Conservation (phyloP, 1,139 yeast species). For the Zhuliangozyma parablackwelliae region DNA sequence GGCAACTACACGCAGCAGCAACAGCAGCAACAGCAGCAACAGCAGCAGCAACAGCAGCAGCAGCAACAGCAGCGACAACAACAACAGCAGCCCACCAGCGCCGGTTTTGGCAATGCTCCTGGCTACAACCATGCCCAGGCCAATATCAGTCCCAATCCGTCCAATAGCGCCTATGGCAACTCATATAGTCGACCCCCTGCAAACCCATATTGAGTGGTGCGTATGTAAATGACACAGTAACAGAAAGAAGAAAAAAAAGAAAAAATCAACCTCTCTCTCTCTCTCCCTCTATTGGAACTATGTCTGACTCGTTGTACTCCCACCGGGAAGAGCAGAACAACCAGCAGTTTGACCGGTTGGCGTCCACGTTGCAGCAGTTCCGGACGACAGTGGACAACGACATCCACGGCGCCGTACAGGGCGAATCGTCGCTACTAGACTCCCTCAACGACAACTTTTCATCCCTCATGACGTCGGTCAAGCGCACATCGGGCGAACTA, state of each 20-base stretch:
- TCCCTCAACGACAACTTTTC: conserved; percentile 57
- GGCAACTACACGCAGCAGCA: conserved; percentile 1
- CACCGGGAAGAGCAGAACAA: conserved; percentile 45
- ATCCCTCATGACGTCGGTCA: conserved; percentile 54
- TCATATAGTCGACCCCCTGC: no score
- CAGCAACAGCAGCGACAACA: conserved; percentile 2
- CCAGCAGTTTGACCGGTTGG: conserved; percentile 42
- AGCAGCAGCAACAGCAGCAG: conserved; percentile 1
- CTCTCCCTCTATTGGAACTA: conserved; percentile 6
- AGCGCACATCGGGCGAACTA: conserved; percentile 63
- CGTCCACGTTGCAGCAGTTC: conserved; percentile 42
- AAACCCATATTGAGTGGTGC: no score
- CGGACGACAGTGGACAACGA: conserved; percentile 42
- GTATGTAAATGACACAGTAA: neutral
- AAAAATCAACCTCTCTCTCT: neutral
- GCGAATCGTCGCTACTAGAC: conserved; percentile 49
- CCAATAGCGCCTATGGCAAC: conserved; percentile 1
- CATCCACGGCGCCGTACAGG: conserved; percentile 40
- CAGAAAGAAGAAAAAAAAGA: neutral
- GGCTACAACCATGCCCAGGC: no score
- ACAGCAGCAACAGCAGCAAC: conserved; percentile 3
- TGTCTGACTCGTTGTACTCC: conserved; percentile 37
- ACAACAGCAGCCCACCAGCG: conserved; percentile 35
- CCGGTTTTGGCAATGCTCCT: conserved; percentile 37
- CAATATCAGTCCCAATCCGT: no score